A percentile compares a stretch with the other conserved stretches of the same genome.
Evolutionary conservation across 31 red algal genomes (phyloP).

Genomic region (Odonthalia washingtoniensis): DNA sequence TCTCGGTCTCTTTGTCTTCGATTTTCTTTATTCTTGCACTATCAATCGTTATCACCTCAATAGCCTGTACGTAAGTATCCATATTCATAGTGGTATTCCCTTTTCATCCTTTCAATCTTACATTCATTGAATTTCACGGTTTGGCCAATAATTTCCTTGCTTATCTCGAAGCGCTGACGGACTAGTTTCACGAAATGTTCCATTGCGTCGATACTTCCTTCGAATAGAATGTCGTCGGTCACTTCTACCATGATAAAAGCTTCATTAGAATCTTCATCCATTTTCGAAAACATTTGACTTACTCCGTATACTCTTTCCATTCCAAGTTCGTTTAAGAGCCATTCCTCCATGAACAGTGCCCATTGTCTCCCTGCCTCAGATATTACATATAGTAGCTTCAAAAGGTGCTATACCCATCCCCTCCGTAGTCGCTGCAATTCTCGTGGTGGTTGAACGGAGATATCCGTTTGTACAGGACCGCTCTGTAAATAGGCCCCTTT

Average conservation of each 20-base stretch:
- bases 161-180: not conserved
- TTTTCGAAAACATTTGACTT: constrained; percentile 10
- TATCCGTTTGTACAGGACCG: not conserved
- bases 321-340: constrained; percentile 9
- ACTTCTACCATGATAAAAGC: constrained; percentile 11
- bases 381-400: not conserved
- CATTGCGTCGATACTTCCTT: not conserved
- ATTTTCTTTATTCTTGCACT: not conserved
- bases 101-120: not conserved
- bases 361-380: constrained; percentile 21
- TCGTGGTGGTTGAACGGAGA: not conserved
- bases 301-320: constrained; percentile 23
- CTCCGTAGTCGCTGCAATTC: not conserved
- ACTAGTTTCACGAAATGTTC: constrained; percentile 2
- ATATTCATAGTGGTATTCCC: constrained; percentile 5
- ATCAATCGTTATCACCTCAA: not conserved
- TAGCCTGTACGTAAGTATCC: constrained; percentile 3
- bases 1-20: not conserved
- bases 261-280: not conserved
- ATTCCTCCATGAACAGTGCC: constrained; percentile 3
- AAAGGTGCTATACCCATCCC: not conserved
- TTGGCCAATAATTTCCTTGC: constrained; percentile 1
- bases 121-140: not conserved
- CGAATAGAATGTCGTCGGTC: constrained; percentile 34
- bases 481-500: constrained; percentile 25